Evolutionary conservation across 106 monocot genomes (phyloP).

Genomic region (Dendrobium huoshanense): DNA sequence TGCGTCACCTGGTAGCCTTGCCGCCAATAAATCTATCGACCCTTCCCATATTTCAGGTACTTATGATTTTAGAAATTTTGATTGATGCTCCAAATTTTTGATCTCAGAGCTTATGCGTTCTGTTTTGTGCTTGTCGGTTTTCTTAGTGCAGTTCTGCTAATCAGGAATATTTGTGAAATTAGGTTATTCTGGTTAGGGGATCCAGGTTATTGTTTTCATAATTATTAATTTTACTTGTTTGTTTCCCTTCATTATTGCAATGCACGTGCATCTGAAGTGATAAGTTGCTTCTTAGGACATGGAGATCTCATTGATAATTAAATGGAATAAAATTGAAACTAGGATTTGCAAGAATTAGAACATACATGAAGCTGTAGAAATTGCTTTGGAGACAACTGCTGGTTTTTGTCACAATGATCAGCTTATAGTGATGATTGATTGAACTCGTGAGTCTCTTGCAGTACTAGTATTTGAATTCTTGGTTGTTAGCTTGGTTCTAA

Average conservation of each 20-base stretch:
- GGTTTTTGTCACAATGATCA: background rate
- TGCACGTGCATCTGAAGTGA: constrained; percentile 9
- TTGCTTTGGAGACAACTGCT: background rate
- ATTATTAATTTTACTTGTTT: background rate
- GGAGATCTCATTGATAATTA: background rate
- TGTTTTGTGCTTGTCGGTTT: background rate
- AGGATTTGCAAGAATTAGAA: background rate
- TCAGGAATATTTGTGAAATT: background rate
- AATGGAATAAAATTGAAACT: background rate
- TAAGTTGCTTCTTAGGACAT: background rate
- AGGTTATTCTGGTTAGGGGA: background rate
- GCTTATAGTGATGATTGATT: background rate
- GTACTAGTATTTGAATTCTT: background rate
- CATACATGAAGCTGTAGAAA: too few relatives aligned
- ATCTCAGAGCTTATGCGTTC: background rate
- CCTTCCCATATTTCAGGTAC: constrained; percentile 78
- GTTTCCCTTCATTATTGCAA: background rate
- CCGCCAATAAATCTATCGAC: constrained; percentile 33
- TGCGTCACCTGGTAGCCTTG: constrained; percentile 18
- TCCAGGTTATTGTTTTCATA: background rate
- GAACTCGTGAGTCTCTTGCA: background rate
- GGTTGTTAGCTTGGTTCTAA: background rate
- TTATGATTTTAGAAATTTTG: background rate
- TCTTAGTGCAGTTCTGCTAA: background rate
- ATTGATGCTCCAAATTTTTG: background rate